These are phyloP conservation scores for Diaporthe amygdali DNA, from an alignment of 2,329 filamentous ascomycete genomes.

Conservation along the genomic window DNA sequence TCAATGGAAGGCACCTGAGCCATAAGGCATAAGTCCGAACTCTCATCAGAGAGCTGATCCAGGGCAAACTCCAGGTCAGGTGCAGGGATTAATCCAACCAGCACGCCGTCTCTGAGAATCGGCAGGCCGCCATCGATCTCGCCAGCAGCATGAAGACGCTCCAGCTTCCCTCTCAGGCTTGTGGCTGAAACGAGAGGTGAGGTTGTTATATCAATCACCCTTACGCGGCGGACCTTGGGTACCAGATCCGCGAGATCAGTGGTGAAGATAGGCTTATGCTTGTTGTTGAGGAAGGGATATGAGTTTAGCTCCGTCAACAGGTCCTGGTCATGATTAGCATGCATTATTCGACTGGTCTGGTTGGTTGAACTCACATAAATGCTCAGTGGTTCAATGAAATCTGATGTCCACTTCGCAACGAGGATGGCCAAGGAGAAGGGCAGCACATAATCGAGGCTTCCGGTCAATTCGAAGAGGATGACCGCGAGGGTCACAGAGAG, in stretches of 20 bases:
- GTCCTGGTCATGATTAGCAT: constrained; percentile 58
- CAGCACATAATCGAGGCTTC: constrained; percentile 91
- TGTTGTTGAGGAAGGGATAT: constrained; percentile 97
- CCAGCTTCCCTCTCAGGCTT: constrained; percentile 79
- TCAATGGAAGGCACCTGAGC: constrained; percentile 67
- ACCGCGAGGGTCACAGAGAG: constrained; percentile 92
- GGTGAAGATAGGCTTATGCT: constrained; percentile 89
- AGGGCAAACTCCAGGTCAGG: constrained; percentile 93
- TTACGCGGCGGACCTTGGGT: constrained; percentile 72
- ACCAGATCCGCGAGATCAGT: constrained; percentile 88
- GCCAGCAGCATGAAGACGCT: constrained; percentile 80
- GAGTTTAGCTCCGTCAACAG: constrained; percentile 95
- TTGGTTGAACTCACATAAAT: constrained; percentile 72
- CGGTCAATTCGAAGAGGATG: constrained; percentile 94
- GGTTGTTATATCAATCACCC: constrained; percentile 85
- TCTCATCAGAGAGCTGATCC: constrained; percentile 81
- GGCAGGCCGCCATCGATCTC: constrained; percentile 93
- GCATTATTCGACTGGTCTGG: not conserved
- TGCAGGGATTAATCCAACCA: constrained; percentile 91
- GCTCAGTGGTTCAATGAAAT: constrained; percentile 90
- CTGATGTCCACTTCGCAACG: constrained; percentile 97
- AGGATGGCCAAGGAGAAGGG: constrained; percentile 92
- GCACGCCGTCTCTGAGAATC: constrained; percentile 76
- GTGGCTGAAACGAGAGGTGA: constrained; percentile 81
- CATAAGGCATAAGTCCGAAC: constrained; percentile 81